Conservation (phyloP, 441 rosid genomes). For the Pelargonium myrrhifolium region DNA sequence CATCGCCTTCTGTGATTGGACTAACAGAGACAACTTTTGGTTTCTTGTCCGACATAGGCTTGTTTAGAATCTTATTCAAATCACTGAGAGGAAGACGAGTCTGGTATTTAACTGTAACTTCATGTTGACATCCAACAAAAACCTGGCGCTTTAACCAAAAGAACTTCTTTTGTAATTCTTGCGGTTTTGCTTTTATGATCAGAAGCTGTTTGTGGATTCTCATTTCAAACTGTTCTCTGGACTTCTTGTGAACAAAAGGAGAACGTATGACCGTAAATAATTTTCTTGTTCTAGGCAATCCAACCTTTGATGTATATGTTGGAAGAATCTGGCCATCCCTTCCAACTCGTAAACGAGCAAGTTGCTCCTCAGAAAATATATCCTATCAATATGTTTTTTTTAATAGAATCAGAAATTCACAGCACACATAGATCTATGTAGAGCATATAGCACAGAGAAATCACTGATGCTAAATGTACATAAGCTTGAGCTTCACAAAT, state of each 20-base stretch:
- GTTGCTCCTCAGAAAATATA: background rate
- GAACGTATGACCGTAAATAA: slow-evolving; percentile 12
- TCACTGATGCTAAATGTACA: too few relatives aligned
- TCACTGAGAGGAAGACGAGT: slow-evolving; percentile 10
- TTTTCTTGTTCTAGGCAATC: slow-evolving; percentile 9
- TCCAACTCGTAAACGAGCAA: background rate
- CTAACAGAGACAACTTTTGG: background rate
- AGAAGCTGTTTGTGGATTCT: slow-evolving; percentile 11
- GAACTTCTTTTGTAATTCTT: slow-evolving; percentile 12
- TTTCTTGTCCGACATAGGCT: background rate
- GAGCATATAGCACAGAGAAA: too few relatives aligned
- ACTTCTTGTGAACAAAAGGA: slow-evolving; percentile 14
- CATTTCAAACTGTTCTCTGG: slow-evolving; percentile 17
- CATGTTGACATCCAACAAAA: slow-evolving; percentile 16
- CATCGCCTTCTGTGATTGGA: background rate
- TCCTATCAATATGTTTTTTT: background rate
- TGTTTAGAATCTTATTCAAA: background rate
- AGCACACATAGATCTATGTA: background rate
- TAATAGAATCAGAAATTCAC: background rate
- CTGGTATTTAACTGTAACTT: slow-evolving; percentile 10
- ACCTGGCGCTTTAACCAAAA: slow-evolving; percentile 17
- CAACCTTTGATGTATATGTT: slow-evolving; percentile 10
- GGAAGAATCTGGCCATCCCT: slow-evolving; percentile 4
- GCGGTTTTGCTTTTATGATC: slow-evolving; percentile 6
- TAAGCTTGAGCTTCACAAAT: too few relatives aligned